Percentiles rank a stretch among this genome's conserved stretches.
Evolutionary conservation across 2,329 filamentous ascomycete species (phyloP).

Genomic region (Ambrosiella xylebori): DNA sequence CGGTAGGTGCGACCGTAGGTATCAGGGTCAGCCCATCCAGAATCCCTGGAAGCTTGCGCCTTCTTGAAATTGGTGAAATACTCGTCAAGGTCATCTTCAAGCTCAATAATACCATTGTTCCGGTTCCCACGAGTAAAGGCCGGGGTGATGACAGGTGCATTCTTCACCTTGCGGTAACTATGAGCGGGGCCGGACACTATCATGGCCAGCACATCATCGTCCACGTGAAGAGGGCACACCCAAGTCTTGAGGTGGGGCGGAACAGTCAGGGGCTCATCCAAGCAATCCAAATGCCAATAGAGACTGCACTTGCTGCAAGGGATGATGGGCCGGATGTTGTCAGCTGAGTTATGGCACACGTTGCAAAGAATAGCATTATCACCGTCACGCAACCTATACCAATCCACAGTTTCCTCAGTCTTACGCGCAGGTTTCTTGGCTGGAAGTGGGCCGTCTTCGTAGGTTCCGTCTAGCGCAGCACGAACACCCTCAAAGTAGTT

Average conservation of each 20-base stretch:
- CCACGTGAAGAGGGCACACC: constrained; percentile 76
- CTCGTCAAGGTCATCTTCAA: constrained; percentile 44
- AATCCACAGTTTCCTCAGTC: constrained; percentile 47
- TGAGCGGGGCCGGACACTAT: constrained; percentile 43
- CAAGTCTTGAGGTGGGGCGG: constrained; percentile 64
- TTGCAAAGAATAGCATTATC: constrained; percentile 67
- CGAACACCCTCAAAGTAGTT: constrained; percentile 65
- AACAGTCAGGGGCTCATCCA: constrained; percentile 66
- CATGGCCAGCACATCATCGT: constrained; percentile 50
- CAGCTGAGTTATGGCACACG: constrained; percentile 50
- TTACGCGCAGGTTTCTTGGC: constrained; percentile 18
- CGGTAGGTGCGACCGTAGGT: constrained; percentile 49
- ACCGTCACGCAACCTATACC: constrained; percentile 48
- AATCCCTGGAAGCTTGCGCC: constrained; percentile 19
- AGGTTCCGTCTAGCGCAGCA: constrained; percentile 61
- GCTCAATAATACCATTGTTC: constrained; percentile 57
- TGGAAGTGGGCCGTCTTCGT: constrained; percentile 45
- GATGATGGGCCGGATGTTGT: constrained; percentile 54
- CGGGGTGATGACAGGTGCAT: constrained; percentile 33
- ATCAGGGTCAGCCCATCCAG: constrained; percentile 38
- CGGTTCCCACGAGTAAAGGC: constrained; percentile 43
- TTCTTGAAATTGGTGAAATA: constrained; percentile 7
- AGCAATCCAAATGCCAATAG: constrained; percentile 83
- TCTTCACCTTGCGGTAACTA: constrained; percentile 43
- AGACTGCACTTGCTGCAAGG: constrained; percentile 70